Base-by-base conservation (phyloP, 495 filamentous ascomycete species). In the Penicillium longicatenatum region DNA sequence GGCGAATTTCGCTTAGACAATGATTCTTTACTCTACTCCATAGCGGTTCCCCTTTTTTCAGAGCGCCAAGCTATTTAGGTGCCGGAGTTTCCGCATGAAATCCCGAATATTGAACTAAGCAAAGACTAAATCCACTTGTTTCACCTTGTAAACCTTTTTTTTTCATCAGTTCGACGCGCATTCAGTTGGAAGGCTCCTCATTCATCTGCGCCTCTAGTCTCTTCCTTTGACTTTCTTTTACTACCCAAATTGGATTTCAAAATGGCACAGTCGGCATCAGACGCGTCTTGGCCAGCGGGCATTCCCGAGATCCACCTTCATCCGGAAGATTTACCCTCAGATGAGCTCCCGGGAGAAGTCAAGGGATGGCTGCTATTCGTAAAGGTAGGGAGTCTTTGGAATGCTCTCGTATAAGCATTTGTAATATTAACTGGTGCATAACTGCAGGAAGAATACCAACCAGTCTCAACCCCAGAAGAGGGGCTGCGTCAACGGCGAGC, bases 351-450 rank as follows among this genome's bases (percentile, higher is more conserved):
- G 50, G 54, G 57, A 52, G 58, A 61, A 41, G 47, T 35, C 8
- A 61, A 57, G 54, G 58, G 58, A 37, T 61, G 58, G 58, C 41
- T 61, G 14, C 54, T 61, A n/a, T 61, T 61, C 54, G 58, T 61
- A 55, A 21, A 20, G 43, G 56, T 58, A 49, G 12, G 56, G 30
- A 52, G 20, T 26, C 56, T 37, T 11, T 37, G 19, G 35, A 39
- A 29, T 58, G 31, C 50, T 9, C 42, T 58, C 31, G 30, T 41
- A 44, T 39, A 39, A 39, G 2, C 35, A 39, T 39, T n/a, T 39
- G 35, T 39, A 6, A 14, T 39, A 39, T 39, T 53, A 19, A 52
- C 17, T 9, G 33, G 37, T 41, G 33, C 17, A 35, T 39, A 16
- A 5, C 26, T 55, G 29, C 30, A 61, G 58, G 58, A 61, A 61